Evolutionary conservation across 352 stramenopile genomes (phyloP).

Genomic region (Thalassiosira sp.): DNA sequence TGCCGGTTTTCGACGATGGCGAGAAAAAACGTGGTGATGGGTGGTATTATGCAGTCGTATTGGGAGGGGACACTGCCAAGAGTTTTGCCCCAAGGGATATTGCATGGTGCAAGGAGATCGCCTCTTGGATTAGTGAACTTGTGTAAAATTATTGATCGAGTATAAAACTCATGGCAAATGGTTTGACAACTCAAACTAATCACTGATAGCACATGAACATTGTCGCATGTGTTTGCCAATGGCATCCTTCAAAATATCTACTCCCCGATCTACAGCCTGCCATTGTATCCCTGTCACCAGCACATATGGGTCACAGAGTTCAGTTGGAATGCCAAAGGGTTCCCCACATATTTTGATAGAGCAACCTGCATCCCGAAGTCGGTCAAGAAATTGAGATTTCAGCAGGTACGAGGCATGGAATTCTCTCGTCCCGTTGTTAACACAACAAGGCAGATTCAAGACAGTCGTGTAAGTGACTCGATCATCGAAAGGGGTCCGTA

Average conservation of each 20-base stretch:
- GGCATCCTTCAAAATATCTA: slow-evolving; percentile 13
- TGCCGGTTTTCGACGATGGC: slow-evolving; percentile 45
- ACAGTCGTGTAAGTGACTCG: not conserved
- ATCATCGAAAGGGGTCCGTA: not conserved
- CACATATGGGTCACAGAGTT: slow-evolving; percentile 39
- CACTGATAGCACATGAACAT: slow-evolving; percentile 3
- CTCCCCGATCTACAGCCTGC: slow-evolving; percentile 22
- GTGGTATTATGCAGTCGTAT: slow-evolving; percentile 50
- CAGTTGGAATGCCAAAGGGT: slow-evolving; percentile 8
- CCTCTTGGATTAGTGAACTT: slow-evolving; percentile 46
- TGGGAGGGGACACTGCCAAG: slow-evolving; percentile 72
- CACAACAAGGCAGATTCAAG: slow-evolving; percentile 9
- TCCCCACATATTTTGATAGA: slow-evolving; percentile 22
- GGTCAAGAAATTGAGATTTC: not conserved
- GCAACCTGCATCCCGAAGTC: slow-evolving; percentile 8
- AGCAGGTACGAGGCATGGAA: slow-evolving; percentile 16
- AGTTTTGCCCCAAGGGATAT: slow-evolving; percentile 79
- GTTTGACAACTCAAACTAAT: not conserved
- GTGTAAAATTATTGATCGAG: too few species aligned
- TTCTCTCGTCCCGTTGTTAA: slow-evolving; percentile 13
- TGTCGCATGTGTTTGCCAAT: slow-evolving; percentile 18
- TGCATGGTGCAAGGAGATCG: slow-evolving; percentile 72
- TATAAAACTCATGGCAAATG: too few species aligned
- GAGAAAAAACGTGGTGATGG: not conserved
- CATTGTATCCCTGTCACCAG: slow-evolving; percentile 24